These are phyloP conservation scores for Cinnamomum chago DNA, from an alignment of 164 flowering plant species.

Conservation along the genomic window DNA sequence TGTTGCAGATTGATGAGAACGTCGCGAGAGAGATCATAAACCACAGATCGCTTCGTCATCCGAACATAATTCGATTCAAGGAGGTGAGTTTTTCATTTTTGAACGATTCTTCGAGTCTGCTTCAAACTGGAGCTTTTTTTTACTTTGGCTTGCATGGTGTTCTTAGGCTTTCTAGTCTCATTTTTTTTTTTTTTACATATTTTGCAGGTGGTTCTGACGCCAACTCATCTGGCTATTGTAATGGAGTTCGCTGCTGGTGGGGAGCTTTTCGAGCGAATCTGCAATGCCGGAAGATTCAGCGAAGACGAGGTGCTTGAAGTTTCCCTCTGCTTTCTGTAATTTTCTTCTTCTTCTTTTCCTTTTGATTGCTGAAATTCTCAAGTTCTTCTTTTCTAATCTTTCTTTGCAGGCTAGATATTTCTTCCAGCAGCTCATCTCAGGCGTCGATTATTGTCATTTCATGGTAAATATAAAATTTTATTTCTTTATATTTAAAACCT, in stretches of 20 bases:
- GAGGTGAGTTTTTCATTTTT: slow-evolving; percentile 39
- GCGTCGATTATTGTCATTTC: slow-evolving; percentile 72
- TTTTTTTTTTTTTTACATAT: too few relatives aligned
- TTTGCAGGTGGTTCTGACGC: slow-evolving; percentile 71
- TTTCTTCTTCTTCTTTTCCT: background rate
- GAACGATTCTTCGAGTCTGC: background rate
- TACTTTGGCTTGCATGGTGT: background rate
- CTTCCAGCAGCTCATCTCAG: slow-evolving; percentile 90
- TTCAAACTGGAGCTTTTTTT: too few relatives aligned
- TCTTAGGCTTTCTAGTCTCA: background rate
- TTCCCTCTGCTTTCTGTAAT: background rate
- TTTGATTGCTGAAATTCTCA: background rate
- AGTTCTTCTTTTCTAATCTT: background rate
- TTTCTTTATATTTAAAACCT: too few relatives aligned
- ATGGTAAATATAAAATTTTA: slow-evolving; percentile 37
- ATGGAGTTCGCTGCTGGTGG: slow-evolving; percentile 98
- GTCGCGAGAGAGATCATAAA: slow-evolving; percentile 94
- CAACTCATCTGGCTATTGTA: slow-evolving; percentile 76
- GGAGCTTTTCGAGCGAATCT: slow-evolving; percentile 76
- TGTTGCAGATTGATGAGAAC: slow-evolving; percentile 79
- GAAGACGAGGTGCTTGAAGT: slow-evolving; percentile 56
- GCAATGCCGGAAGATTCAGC: slow-evolving; percentile 73
- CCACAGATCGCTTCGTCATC: slow-evolving; percentile 84
- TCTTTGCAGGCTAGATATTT: slow-evolving; percentile 76
- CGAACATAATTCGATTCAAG: slow-evolving; percentile 89